Percentiles rank a stretch among this genome's conserved stretches.
Conservation (phyloP, 208 protist species). For the Leishmania tarentolae region DNA sequence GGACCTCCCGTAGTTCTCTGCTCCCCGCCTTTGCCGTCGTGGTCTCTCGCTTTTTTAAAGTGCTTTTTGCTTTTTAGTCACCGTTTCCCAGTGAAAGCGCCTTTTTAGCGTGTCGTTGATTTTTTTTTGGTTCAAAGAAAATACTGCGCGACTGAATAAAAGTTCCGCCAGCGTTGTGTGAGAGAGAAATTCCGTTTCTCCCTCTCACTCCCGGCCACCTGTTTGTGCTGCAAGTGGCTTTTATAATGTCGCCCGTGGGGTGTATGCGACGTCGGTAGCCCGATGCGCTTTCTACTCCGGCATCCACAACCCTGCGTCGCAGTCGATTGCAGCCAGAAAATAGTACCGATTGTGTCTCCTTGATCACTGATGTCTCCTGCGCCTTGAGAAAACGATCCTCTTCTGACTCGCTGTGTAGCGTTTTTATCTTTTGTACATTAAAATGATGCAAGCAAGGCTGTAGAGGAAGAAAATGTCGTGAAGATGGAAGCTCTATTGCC, state of each 20-base stretch:
- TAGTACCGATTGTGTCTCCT: neutral
- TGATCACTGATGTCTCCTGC: neutral
- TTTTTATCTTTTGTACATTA: neutral
- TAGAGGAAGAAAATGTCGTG: neutral
- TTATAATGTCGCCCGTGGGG: neutral
- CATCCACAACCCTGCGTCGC: neutral
- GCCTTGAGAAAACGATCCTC: neutral
- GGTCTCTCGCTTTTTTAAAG: neutral
- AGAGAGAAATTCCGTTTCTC: neutral
- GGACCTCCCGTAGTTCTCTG: neutral
- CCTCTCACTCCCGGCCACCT: neutral
- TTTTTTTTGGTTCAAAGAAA: neutral
- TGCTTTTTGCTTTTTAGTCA: neutral
- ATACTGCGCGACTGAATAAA: neutral
- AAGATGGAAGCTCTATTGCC: slow-evolving; percentile 62
- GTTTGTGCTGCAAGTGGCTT: neutral
- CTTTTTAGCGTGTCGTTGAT: neutral
- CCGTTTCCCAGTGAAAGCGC: neutral
- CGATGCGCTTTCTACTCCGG: neutral
- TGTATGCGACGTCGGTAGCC: neutral
- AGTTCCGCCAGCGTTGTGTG: neutral
- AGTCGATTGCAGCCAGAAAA: neutral
- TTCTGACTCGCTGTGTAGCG: neutral
- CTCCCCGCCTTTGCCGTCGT: neutral
- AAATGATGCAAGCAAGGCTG: neutral